Conservation (phyloP, 225 moss, liverwort and hornwort genomes). For the Asterella californica region DNA sequence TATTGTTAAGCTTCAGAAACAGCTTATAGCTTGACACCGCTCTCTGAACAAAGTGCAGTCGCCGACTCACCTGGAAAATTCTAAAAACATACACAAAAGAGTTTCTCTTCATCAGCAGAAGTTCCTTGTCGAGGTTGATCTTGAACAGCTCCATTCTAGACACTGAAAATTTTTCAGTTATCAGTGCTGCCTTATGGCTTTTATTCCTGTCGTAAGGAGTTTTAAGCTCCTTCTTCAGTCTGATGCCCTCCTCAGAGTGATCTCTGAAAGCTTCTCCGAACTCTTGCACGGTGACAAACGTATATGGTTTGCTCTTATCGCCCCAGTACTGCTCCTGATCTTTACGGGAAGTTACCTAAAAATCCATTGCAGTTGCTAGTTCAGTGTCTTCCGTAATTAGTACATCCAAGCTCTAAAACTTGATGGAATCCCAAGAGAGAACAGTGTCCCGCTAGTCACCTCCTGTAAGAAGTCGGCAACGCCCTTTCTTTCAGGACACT, state of each 20-base stretch:
- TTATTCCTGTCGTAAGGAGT: slow-evolving; percentile 48
- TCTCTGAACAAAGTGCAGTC: neutral
- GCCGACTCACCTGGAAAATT: slow-evolving; percentile 45
- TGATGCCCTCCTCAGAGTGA: slow-evolving; percentile 40
- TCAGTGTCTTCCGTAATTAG: neutral
- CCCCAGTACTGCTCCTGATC: slow-evolving; percentile 90
- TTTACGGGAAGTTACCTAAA: slow-evolving; percentile 74
- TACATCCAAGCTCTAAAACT: neutral
- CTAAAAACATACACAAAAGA: slow-evolving; percentile 61
- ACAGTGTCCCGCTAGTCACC: slow-evolving; percentile 18
- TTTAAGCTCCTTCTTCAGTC: slow-evolving; percentile 45
- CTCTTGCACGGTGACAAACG: slow-evolving; percentile 56
- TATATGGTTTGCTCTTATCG: slow-evolving; percentile 47
- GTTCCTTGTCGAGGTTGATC: slow-evolving; percentile 65
- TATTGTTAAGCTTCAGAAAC: neutral
- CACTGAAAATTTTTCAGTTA: slow-evolving; percentile 35
- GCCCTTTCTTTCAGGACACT: slow-evolving; percentile 60
- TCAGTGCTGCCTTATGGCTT: slow-evolving; percentile 53
- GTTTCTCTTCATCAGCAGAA: slow-evolving; percentile 65
- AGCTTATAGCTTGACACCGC: too few relatives aligned
- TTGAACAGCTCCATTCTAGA: slow-evolving; percentile 53
- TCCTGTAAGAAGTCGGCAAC: slow-evolving; percentile 66
- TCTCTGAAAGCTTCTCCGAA: slow-evolving; percentile 46
- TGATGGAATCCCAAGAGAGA: neutral
- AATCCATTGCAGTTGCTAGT: neutral